Conservation (phyloP, 768 basidiomycete species). For the Rhizopogon rudus region DNA sequence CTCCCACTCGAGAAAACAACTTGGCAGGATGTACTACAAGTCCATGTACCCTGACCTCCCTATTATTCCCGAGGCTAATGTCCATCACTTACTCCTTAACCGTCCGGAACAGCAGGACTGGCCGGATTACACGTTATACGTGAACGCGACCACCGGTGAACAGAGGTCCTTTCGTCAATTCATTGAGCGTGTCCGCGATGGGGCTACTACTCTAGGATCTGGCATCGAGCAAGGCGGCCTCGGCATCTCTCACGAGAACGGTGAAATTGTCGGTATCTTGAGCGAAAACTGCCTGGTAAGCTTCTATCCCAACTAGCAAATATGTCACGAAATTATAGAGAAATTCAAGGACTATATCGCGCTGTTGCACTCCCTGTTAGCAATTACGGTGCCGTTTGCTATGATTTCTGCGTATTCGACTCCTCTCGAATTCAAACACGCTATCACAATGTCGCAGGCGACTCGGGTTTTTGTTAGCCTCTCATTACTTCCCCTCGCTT, state of each 20-base stretch:
- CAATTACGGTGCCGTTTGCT: constrained; percentile 46
- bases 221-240: constrained; percentile 49
- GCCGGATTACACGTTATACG: constrained; percentile 50
- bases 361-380: constrained; percentile 44
- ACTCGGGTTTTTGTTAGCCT: constrained; percentile 54
- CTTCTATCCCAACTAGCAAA: neutral
- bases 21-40: constrained; percentile 44
- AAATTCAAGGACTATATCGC: constrained; percentile 47
- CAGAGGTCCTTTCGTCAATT: constrained; percentile 45
- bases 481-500: constrained; percentile 35
- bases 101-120: constrained; percentile 50
- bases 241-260: constrained; percentile 39
- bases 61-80: constrained; percentile 43
- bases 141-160: constrained; percentile 51
- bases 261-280: constrained; percentile 65
- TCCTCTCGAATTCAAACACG: constrained; percentile 49
- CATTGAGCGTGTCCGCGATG: constrained; percentile 43
- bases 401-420: constrained; percentile 53
- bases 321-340: neutral
- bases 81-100: constrained; percentile 49
- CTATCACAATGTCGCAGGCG: constrained; percentile 40
- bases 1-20: neutral
- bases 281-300: constrained; percentile 65
- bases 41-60: constrained; percentile 56
- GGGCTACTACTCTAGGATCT: constrained; percentile 52